Base-by-base conservation (phyloP, 805 yeast species). In the Peterozyma toletana region DNA sequence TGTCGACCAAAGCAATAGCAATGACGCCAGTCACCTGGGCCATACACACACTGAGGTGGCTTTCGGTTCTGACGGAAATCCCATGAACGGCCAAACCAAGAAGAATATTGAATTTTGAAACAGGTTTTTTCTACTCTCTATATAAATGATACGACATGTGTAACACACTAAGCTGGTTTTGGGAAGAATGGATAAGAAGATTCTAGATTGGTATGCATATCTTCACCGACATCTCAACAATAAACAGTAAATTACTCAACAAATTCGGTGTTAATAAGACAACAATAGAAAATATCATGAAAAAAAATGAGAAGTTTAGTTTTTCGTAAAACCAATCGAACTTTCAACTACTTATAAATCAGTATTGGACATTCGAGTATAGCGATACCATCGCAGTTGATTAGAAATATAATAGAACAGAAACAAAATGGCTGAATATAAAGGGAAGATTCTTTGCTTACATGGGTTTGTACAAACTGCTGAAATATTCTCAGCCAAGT, bases 401-500 rank as follows among this genome's bases (percentile, higher is more conserved):
- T 11, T 30, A 30, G 11, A 30, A 11, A 30, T 30, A 30, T 30
- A 9, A 30, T 30, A 10, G 33, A 30, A 30, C 9, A 11, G 9
- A 30, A 30, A 13, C 4, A 14, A 31, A 13, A 13, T 31, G 34
- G 9, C 13, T 31, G 15, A 13, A 14, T 31, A 5, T 31, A 60
- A 54, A 40, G 67, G 67, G 30, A 80, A 80, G 52, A 70, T 91
- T 27, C 68, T 91, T n/a, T 91, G 93, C 62, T 67, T 93, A 29
- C 99, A 91, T 52, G 98, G 99, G 0, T 89, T 81, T 62, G 78
- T 90, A 13, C 96, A 91, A 68, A 83, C 81, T 49, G 91, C 91
- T 6, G 73, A 83, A 36, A 72, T 83, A 11, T 91, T 91, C 64
- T 83, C 95, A 43, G 86, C 84, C 53, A 91, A 93, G 61, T 82